Evolutionary conservation across 176 grass and related monocot species (phyloP), one percentile per base, ranked within the genome.

Genomic region (Juncus effusus): DNA sequence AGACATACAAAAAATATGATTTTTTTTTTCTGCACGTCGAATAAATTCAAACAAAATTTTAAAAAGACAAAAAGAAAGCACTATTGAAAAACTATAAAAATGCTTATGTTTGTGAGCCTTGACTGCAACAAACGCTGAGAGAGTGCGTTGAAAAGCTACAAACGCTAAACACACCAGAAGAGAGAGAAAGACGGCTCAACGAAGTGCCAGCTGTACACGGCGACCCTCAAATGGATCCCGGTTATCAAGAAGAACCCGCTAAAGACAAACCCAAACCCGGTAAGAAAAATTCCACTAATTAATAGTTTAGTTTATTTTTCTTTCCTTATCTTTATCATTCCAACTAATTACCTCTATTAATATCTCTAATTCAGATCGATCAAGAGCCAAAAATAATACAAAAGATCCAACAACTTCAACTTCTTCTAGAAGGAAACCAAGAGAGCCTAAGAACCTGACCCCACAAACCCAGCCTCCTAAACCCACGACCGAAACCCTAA

Each of bases 71-170:
- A 19, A 60, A 55, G 56, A 11, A 40, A 69, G 4, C 36, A 3
- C 15, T 47, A 6, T 78, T 47, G 19, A 28, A 28, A 28, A 28
- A 28, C 4, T 75, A 37, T 38, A 52, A 36, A 76, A 8, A 65
- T 61, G n/a, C 56, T 73, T 75, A 10, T 47, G 52, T 80, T 53
- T 60, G 60, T 76, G 56, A 78, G 74, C 78, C 89, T 94, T 99
- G 76, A 99, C 83, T 60, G 44, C 81, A 54, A 63, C 73, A 79
- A 77, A 99, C 95, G 66, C 81, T 99, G 36, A 85, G 95, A 72
- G 95, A 87, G 58, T 94, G 89, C 64, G 65, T 99, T 44, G 86
- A 99, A 79, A 94, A 99, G 53, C 65, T 99, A 77, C 81, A 87
- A 63, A 79, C 84, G 65, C 80, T 99, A 47, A 82, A 75, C 70